Base-by-base conservation (phyloP, 345 rosid species). In the Excoecaria agallocha region DNA sequence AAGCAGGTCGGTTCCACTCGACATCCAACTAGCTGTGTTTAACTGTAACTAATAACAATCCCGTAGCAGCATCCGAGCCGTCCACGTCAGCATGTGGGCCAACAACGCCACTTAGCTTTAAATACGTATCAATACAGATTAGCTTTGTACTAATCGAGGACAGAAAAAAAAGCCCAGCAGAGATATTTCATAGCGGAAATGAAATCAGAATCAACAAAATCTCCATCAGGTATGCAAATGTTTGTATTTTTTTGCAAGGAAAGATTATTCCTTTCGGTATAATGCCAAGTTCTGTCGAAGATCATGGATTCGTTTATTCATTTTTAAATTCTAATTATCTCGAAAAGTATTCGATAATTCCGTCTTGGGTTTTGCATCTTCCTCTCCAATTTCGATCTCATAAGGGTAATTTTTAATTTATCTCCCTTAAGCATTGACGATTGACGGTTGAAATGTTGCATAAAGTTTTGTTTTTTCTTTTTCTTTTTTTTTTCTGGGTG, bases 111-210 rank as follows among this genome's bases (percentile, higher is more conserved):
- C 48, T 7, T 3, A 3, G 52, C 41, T 58, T 11, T 6, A 25
- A 15, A 19, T 22, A 7, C 15, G 30, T 2, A 30, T 58, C 66
- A 48, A 35, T 19, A 1, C 9, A 12, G 12, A 24, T 8, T 8
- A 41, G 39, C 65, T 25, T 12, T 6, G 39, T 9, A 37, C 39
- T 60, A 2, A 30, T 20, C 25, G 37, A 51, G 12, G 1, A 39
- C 69, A 6, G 24, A 10, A 9, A 17, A 8, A 10, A 25, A 48
- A 22, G 2, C 12, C 66, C 19, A 30, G 60, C 61, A 12, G 68
- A 37, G 60, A 22, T 59, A 22, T 50, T 25, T 46, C 67, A 35
- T 75, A 73, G 78, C 73, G 6, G 78, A 68, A 60, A 48, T 68
- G 15, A 75, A 75, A 38, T 12, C 78, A 37, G 19, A 48, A 58